Evolutionary conservation across 768 basidiomycete genomes (phyloP), one percentile per base, ranked within the genome.

Genomic region (Pleurotus cornucopiae): DNA sequence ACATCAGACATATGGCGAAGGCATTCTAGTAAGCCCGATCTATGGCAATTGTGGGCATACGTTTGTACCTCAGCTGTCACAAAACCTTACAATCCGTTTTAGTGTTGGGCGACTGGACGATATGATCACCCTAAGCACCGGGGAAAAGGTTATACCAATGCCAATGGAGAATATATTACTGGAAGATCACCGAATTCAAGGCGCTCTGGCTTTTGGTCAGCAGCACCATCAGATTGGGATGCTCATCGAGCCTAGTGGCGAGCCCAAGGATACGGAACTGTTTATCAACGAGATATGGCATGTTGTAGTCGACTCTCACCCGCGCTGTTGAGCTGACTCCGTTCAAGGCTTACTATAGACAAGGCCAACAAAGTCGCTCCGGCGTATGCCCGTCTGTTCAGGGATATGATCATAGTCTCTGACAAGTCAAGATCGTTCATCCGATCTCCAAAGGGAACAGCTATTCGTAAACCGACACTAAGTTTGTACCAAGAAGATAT

Each of bases 161-260:
- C 72, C 58, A 63, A 77, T 64, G 73, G 60, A 60, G 45, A 49
- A 49, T 16, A 55, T 60, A 45, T 20, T 11, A 18, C 26, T 56
- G 2, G 66, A 30, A 54, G 63, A 9, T 57, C 56, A 25, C 9
- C 55, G 57, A 21, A 53, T 73, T 11, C 49, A 63, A 14, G 72
- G 69, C 20, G 72, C 68, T 4, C 62, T 78, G 13, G 71, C 80
- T 61, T 82, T 82, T 58, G 77, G 78, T 14, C 64, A 69, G 4
- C 71, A 68, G 7, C 72, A 67, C 25, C 58, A 73, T 66, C 60
- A 71, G 45, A 56, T 67, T 44, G 70, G 75, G 11, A 53, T 72
- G 41, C 61, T 73, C 0, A 64, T 76, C n/a, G 73, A 75, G 43
- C 65, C 69, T 0, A 60, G 21, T 9, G 58, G 6, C 16, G 16